Evolutionary conservation across 2,329 filamentous ascomycete genomes (phyloP).

Genomic region (Cryphonectria radicalis): DNA sequence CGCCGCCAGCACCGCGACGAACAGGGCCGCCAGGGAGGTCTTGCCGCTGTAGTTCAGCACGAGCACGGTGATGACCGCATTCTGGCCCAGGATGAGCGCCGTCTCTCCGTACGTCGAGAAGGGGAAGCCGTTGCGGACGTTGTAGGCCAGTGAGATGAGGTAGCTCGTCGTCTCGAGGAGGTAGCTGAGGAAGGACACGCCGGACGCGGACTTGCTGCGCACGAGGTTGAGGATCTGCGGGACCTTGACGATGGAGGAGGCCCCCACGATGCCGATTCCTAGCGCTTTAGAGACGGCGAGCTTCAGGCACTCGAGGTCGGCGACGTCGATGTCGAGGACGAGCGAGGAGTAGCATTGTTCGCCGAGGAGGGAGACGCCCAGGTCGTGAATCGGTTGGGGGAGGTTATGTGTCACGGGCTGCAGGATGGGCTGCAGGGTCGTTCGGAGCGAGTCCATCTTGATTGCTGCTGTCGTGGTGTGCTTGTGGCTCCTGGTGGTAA

Average conservation of each 20-base stretch:
- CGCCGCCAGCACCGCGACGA: conserved; percentile 76
- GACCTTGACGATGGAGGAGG: conserved; percentile 91
- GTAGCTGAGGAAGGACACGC: conserved; percentile 89
- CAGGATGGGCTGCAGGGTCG: conserved; percentile 68
- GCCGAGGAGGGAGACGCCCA: conserved; percentile 80
- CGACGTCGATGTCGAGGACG: conserved; percentile 81
- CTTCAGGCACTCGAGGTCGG: conserved; percentile 79
- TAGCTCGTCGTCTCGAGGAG: conserved; percentile 88
- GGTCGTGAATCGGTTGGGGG: conserved; percentile 73
- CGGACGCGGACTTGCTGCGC: conserved; percentile 76
- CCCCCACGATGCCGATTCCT: conserved; percentile 89
- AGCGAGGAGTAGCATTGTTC: conserved; percentile 83
- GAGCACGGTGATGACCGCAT: conserved; percentile 84
- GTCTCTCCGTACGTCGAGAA: conserved; percentile 98
- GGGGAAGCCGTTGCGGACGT: conserved; percentile 85
- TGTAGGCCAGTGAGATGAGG: conserved; percentile 90
- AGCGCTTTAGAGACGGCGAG: conserved; percentile 90
- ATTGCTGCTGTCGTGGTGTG: background rate
- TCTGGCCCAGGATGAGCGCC: conserved; percentile 87
- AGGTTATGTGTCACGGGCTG: conserved; percentile 74
- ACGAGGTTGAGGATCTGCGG: conserved; percentile 95
- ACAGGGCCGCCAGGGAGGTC: conserved; percentile 69
- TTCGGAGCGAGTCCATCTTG: conserved; percentile 65
- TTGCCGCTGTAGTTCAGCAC: conserved; percentile 83
- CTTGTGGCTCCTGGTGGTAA: background rate